Evolutionary conservation across 2,329 filamentous ascomycete species (phyloP), one percentile per base, ranked within the genome.

Genomic region (Didymellaceae sp.): DNA sequence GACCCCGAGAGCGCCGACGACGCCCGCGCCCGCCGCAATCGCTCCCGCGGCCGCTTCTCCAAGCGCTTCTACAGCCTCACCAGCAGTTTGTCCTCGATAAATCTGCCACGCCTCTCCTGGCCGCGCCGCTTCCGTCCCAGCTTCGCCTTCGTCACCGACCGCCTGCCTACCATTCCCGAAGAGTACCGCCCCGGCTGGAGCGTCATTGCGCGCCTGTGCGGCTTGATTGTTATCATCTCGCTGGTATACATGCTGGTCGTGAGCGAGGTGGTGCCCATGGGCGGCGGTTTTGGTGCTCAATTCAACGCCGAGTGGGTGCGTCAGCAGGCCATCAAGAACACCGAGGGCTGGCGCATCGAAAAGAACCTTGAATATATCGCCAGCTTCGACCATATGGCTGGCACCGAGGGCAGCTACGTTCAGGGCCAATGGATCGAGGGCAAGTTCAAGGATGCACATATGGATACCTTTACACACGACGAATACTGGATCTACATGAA

Each of bases 321-420:
- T 47, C 79, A 83, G 50, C 90, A 88, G 73, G 82, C 95, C 20
- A 86, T 94, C 71, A 79, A 81, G 39, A 85, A 85, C 62, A 83
- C 96, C 58, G 87, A 95, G 65, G 79, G 84, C 45, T 80, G 80
- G 52, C 63, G 71, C 39, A 79, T 80, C 70, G 82, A 85, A 57
- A 86, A 89, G 31, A 89, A 89, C 50, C 76, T 96, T 52, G 78
- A 83, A 64, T 88, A 92, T 66, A 85, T 93, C 56, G 93, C 91
- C 4, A 83, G 83, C 47, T 96, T 90, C 69, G 89, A 94, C 55
- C 94, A 97, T 73, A 81, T 97, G 55, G 94, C 91, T 2, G 94
- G 94, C n/a, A 96, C 91, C 3, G 88, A 96, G 75, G 94, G 94
- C 38, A 93, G 95, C 75, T 91, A 88, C 64, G 89, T 88, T 35